A percentile compares a stretch with the other conserved stretches of the same genome.
These are phyloP conservation scores for Amanita rubescens DNA, from an alignment of 768 basidiomycete species.

Conservation along the genomic window DNA sequence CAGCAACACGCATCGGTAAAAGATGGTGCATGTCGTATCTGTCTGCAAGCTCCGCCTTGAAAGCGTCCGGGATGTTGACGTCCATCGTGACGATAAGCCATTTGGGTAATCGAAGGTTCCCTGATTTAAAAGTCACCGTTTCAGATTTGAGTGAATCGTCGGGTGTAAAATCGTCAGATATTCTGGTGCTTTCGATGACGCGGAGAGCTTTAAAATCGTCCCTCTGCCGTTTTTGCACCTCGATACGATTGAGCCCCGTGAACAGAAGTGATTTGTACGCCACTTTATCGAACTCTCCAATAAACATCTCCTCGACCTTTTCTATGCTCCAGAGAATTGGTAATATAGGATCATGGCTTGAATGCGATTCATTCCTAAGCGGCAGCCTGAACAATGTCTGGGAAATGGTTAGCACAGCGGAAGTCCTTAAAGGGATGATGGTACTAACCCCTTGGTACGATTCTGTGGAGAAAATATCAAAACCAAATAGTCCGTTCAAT, in stretches of 20 bases:
- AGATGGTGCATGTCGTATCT: conserved; percentile 18
- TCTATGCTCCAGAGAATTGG: conserved; percentile 16
- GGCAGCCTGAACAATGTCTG: conserved; percentile 43
- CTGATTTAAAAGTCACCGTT: not conserved
- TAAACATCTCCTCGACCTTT: conserved; percentile 18
- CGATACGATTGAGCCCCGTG: conserved; percentile 26
- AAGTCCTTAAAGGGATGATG: not conserved
- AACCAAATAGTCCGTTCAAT: conserved; percentile 34
- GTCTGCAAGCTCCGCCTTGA: not conserved
- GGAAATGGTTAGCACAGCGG: conserved; percentile 1
- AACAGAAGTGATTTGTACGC: conserved; percentile 36
- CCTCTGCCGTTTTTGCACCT: conserved; percentile 16
- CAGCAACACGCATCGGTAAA: conserved; percentile 26
- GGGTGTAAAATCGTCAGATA: not conserved
- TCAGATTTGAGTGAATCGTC: not conserved
- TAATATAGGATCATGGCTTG: conserved; percentile 16
- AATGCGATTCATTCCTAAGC: conserved; percentile 24
- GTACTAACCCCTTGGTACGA: conserved; percentile 34
- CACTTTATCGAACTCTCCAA: conserved; percentile 22
- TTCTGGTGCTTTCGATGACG: conserved; percentile 18
- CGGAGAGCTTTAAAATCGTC: conserved; percentile 12
- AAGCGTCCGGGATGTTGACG: not conserved
- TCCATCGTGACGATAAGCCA: not conserved
- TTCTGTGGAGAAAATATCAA: conserved; percentile 18
- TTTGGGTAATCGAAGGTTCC: not conserved